Evolutionary conservation across 257 asterid species (phyloP).

Genomic region (Solanum peruvianum): DNA sequence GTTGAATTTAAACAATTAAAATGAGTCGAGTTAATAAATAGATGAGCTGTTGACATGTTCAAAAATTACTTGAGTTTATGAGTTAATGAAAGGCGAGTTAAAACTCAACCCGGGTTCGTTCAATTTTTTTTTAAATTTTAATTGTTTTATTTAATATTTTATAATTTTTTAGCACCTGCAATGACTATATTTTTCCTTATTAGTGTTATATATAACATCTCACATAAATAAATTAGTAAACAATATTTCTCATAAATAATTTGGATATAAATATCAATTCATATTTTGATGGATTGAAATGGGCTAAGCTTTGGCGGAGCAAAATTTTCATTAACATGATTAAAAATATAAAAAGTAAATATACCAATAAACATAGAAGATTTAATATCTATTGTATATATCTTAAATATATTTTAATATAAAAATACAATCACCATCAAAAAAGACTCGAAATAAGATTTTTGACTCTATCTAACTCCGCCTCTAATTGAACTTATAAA

Average conservation of each 20-base stretch:
- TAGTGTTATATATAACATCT: no score
- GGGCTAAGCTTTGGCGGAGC: not conserved
- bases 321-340: no score
- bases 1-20: no score
- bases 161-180: not conserved
- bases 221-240: no score
- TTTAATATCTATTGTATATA: not conserved
- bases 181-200: no score
- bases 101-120: no score
- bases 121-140: not conserved
- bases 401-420: not conserved
- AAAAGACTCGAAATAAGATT: not conserved
- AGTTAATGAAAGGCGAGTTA: not conserved
- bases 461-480: not conserved
- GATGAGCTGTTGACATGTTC: not conserved
- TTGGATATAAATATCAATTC: no score
- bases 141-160: not conserved
- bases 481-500: not conserved
- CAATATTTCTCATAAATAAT: not conserved
- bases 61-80: not conserved
- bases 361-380: not conserved
- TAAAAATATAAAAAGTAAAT: not conserved
- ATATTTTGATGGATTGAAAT: not conserved
- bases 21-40: not conserved
- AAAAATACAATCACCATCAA: not conserved